Evolutionary conservation across 768 basidiomycete species (phyloP), one percentile per base, ranked within the genome.

Genomic region (Boletus rubroflammeus): DNA sequence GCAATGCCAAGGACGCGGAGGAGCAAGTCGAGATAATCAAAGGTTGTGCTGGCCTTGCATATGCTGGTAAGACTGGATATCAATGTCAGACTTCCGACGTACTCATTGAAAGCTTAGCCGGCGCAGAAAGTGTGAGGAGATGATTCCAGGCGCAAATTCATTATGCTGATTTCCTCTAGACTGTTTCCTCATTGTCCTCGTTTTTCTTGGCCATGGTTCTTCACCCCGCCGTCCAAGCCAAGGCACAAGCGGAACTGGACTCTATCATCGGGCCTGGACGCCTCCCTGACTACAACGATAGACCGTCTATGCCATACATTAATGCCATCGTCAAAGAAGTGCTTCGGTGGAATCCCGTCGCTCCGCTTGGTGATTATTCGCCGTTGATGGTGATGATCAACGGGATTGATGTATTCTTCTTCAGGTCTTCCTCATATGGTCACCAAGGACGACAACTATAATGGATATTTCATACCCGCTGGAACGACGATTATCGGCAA

Each of bases 401-500:
- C 58, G 36, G 53, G 23, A 55, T 47, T 58, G 23, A 61, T 44
- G 34, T 1, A 32, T 53, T 49, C 51, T 52, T 42, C 51, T 29
- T 40, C 38, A 68, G 67, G 67, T 48, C 63, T 70, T 48, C 70
- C 69, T 34, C 69, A 70, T 40, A 70, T 67, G 60, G 68, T 65
- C 48, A 71, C 68, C 49, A 63, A 60, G 41, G 68, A 70, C 39
- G 70, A 72, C 53, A 45, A 47, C 34, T 72, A 70, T 41, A 43
- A 65, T 21, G 69, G 65, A 34, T 70, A 68, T 48, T 67, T 68
- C 51, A 70, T 70, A 38, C 69, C 69, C n/a, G 68, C 65, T 5
- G 68, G 68, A 14, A 73, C 84, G 1, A 78, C 76, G 9, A 76
- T 86, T 17, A 77, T 83, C 28, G 82, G 81, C 1, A 86, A 84